These are phyloP conservation scores for Clavispora phyllophila DNA, from an alignment of 805 yeast genomes.

Conservation along the genomic window DNA sequence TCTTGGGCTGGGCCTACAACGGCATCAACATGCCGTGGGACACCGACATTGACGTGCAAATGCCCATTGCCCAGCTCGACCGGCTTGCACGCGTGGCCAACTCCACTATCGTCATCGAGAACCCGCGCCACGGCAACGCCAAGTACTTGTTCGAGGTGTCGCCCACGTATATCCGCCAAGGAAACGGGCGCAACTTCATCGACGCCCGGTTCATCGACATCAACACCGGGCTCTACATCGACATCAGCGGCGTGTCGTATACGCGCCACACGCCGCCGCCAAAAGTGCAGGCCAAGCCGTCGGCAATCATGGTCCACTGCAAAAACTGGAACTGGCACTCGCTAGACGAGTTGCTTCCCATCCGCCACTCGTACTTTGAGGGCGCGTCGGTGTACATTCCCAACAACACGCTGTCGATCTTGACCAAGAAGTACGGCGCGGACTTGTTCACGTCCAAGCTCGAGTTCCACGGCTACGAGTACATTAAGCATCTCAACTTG, in stretches of 20 bases:
- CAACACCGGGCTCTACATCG: slow-evolving; percentile 34
- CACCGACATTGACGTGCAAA: slow-evolving; percentile 16
- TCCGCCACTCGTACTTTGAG: slow-evolving; percentile 33
- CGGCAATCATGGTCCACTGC: slow-evolving; percentile 28
- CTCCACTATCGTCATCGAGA: slow-evolving; percentile 12
- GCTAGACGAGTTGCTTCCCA: slow-evolving; percentile 30
- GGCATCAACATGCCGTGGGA: slow-evolving; percentile 19
- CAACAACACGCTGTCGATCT: slow-evolving; percentile 25
- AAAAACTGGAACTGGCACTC: slow-evolving; percentile 38
- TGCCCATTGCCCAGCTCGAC: slow-evolving; percentile 15
- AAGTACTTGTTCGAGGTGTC: slow-evolving; percentile 17
- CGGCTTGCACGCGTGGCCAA: slow-evolving; percentile 10
- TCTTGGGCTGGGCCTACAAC: slow-evolving; percentile 17
- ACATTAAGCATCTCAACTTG: slow-evolving; percentile 37
- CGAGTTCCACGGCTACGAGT: slow-evolving; percentile 29
- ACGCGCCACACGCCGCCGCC: slow-evolving; percentile 7
- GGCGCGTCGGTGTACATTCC: slow-evolving; percentile 34
- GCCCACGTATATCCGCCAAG: slow-evolving; percentile 18
- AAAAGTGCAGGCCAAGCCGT: not conserved
- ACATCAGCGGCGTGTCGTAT: slow-evolving; percentile 13
- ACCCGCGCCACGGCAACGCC: slow-evolving; percentile 16
- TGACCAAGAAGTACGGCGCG: slow-evolving; percentile 28
- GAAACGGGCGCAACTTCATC: slow-evolving; percentile 17
- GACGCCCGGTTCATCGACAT: slow-evolving; percentile 21
- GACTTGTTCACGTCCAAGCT: slow-evolving; percentile 25